Evolutionary conservation across 139 green algal species (phyloP), one percentile per base, ranked within the genome.

Genomic region (Pleodorina starrii): DNA sequence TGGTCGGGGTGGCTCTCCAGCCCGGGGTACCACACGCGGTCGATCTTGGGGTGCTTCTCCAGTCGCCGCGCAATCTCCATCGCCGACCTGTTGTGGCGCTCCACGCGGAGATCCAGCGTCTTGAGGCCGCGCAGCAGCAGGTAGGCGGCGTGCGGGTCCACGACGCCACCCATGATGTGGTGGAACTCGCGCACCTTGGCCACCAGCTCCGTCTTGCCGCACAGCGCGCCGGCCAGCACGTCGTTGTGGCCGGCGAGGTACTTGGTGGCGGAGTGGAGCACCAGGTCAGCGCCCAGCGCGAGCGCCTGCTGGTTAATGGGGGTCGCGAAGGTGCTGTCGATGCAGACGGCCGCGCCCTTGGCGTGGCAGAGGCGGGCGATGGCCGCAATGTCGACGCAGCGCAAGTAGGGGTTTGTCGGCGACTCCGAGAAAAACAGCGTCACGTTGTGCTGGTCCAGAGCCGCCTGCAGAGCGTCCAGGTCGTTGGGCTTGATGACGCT

Each of bases 231-330:
- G 9, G 96, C 97, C 83, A 99, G 93, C 57, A 99, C 97, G 82
- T 99, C 98, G 89, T 99, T 99, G 95, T 99, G 98, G 23, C 98
- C 98, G 1, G 95, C 98, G 38, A 99, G 91, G 93, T 99, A 99
- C 93, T 99, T 99, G 76, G 98, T 99, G 50, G 95, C 98, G 0
- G 94, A 98, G 93, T 99, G 98, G 48, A 99, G 95, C 9, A 99
- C 98, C n/a, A 99, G 91, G 92, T 99, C 98, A 7, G 98, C 98
- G 10, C 98, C 98, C 19, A 98, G 93, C 10, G 88, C 73, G 0
- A 99, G 91, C 12, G 97, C 93, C 44, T 91, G 81, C 74, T 93
- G 82, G 93, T 99, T 99, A 79, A 98, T 94, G 74, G 98, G 97
- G 42, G 98, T 99, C 14, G 98, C 96, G 91, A 99, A 99, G 4